Percentiles rank a stretch among this genome's conserved stretches.
Evolutionary conservation across 768 basidiomycete genomes (phyloP).

Genomic region (Leccinum imitatum): DNA sequence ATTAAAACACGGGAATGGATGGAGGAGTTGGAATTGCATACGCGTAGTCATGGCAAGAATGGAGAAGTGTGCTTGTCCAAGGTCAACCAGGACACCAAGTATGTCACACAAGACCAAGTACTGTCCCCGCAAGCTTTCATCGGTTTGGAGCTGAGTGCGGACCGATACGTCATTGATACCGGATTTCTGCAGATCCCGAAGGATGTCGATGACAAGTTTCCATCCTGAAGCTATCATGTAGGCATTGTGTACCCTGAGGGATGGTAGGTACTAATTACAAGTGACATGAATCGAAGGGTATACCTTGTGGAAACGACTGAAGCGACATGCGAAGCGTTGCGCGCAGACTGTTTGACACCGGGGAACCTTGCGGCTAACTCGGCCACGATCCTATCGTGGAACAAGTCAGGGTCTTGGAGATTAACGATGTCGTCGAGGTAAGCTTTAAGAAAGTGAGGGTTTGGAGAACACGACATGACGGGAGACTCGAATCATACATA

Average conservation of each 20-base stretch:
- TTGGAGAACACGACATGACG: constrained; percentile 3
- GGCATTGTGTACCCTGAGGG: constrained; percentile 70
- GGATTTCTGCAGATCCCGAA: constrained; percentile 53
- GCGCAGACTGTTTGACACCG: constrained; percentile 31
- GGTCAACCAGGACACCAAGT: constrained; percentile 55
- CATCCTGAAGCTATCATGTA: constrained; percentile 84
- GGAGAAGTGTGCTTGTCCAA: constrained; percentile 65
- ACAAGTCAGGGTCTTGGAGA: constrained; percentile 65
- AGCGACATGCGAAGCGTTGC: constrained; percentile 53
- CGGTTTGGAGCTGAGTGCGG: constrained; percentile 51
- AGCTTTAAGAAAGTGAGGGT: constrained; percentile 37
- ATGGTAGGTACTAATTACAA: constrained; percentile 4
- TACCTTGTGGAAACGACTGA: constrained; percentile 61
- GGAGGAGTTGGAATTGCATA: constrained; percentile 37
- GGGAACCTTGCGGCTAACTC: constrained; percentile 57
- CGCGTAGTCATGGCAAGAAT: constrained; percentile 68
- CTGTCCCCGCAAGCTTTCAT: constrained; percentile 49
- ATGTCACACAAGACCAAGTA: constrained; percentile 69
- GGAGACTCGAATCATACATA: constrained; percentile 32
- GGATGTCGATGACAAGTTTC: constrained; percentile 63
- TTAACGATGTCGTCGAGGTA: constrained; percentile 69
- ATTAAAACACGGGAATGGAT: constrained; percentile 5
- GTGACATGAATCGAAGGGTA: constrained; percentile 8
- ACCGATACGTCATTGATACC: constrained; percentile 55
- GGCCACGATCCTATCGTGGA: constrained; percentile 52